A percentile compares a stretch with the other conserved stretches of the same genome.
These are phyloP conservation scores for Daldinia vernicosa DNA, from an alignment of 495 filamentous ascomycete genomes.

Conservation along the genomic window DNA sequence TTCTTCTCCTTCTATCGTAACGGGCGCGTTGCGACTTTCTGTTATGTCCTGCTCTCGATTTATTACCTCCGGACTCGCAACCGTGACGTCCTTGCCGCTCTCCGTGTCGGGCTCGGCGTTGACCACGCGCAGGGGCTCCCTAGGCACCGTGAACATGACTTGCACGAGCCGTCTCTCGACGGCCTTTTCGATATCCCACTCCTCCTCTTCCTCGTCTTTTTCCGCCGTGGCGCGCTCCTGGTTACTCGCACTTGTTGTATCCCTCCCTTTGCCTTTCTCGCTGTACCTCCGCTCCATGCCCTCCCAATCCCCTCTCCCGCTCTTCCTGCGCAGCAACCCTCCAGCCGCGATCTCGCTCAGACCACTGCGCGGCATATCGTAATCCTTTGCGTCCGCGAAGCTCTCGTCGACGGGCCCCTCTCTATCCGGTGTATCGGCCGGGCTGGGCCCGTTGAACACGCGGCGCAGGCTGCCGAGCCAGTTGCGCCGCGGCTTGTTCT, in stretches of 20 bases:
- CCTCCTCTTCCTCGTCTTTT: conserved; percentile 63
- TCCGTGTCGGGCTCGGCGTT: conserved; percentile 69
- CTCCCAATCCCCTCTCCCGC: conserved; percentile 56
- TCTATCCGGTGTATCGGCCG: conserved; percentile 31
- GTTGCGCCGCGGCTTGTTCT: conserved; percentile 53
- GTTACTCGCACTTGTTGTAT: conserved; percentile 4
- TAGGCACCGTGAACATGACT: conserved; percentile 92
- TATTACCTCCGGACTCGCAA: conserved; percentile 42
- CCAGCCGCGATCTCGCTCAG: conserved; percentile 46
- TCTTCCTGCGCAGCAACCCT: conserved; percentile 50
- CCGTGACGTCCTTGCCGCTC: conserved; percentile 49
- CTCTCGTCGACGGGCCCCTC: conserved; percentile 39
- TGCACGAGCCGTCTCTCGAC: conserved; percentile 84
- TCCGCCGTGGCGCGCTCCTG: conserved; percentile 4
- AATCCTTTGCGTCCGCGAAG: conserved; percentile 45
- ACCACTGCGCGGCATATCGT: conserved; percentile 42
- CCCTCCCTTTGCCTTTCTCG: conserved; percentile 19
- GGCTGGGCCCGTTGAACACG: conserved; percentile 48
- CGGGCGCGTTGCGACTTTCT: background rate
- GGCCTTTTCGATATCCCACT: conserved; percentile 91
- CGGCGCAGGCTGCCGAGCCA: conserved; percentile 61
- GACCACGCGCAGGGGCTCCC: conserved; percentile 83
- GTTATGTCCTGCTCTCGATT: conserved; percentile 17
- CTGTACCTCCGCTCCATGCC: conserved; percentile 20
- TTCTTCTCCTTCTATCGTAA: conserved; percentile 1